Conservation (phyloP, 176 grass and related monocot genomes). For the Cocos nucifera region DNA sequence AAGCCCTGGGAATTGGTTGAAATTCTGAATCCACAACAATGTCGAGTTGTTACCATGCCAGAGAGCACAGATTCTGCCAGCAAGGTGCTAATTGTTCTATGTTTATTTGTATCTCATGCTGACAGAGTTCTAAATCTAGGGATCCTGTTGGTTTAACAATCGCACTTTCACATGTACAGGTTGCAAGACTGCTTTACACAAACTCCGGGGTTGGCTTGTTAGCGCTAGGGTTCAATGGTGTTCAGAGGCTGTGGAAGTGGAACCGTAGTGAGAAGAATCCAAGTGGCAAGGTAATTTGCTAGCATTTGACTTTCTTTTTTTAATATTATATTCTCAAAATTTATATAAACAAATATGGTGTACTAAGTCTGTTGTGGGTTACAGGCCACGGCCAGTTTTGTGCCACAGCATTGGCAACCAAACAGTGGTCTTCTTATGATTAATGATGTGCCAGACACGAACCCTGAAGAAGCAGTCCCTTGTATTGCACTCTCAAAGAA, state of each 20-base stretch:
- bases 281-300: conserved; percentile 53
- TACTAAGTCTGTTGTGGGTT: conserved; percentile 14
- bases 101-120: conserved; percentile 20
- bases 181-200: conserved; percentile 84
- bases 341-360: too few relatives aligned
- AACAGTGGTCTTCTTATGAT: conserved; percentile 85
- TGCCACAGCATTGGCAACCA: conserved; percentile 90
- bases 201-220: conserved; percentile 83
- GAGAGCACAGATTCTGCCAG: conserved; percentile 61
- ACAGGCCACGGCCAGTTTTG: conserved; percentile 71
- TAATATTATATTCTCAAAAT: neutral
- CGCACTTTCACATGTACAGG: conserved; percentile 36
- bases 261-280: conserved; percentile 71
- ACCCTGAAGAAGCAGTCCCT: conserved; percentile 65
- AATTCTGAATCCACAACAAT: conserved; percentile 74
- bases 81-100: conserved; percentile 39
- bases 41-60: conserved; percentile 73
- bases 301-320: conserved; percentile 13
- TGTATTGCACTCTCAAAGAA: conserved; percentile 99
- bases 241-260: conserved; percentile 97
- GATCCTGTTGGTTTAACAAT: neutral
- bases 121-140: neutral
- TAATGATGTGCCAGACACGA: conserved; percentile 65
- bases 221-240: conserved; percentile 79
- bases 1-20: conserved; percentile 67